A percentile compares a stretch with the other conserved stretches of the same genome.
These are phyloP conservation scores for Ilyonectria mors-panacis DNA, from an alignment of 2,329 filamentous ascomycete species.

Conservation along the genomic window DNA sequence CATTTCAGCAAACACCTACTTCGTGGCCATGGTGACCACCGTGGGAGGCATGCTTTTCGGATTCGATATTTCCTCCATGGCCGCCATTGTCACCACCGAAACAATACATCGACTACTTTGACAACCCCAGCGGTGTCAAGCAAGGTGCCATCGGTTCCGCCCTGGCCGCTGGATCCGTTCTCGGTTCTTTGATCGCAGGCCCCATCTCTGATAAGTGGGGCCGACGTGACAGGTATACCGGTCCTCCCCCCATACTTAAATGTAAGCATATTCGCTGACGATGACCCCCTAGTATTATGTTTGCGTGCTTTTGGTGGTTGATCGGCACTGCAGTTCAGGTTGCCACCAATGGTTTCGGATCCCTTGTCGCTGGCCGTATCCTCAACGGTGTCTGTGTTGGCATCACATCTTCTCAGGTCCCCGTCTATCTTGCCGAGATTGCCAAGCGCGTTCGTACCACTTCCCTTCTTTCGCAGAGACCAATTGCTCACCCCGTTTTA, in stretches of 20 bases:
- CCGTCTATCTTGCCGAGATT: conserved; percentile 31
- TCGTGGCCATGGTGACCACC: conserved; percentile 27
- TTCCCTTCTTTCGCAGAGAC: too few species aligned
- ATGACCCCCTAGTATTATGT: conserved; percentile 11
- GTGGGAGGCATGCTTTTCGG: conserved; percentile 32
- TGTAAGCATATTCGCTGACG: not conserved
- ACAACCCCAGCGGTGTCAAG: conserved; percentile 25
- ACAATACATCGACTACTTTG: conserved; percentile 34
- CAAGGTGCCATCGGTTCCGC: conserved; percentile 32
- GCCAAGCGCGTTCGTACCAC: conserved; percentile 23
- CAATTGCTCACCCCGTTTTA: not conserved
- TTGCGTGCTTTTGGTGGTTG: conserved; percentile 24
- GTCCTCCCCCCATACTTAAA: not conserved
- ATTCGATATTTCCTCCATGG: conserved; percentile 30
- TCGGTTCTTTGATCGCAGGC: conserved; percentile 30
- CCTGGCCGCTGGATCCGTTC: conserved; percentile 30
- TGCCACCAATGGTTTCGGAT: conserved; percentile 21
- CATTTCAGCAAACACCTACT: conserved; percentile 19
- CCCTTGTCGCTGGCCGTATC: conserved; percentile 25
- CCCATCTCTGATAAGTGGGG: conserved; percentile 31
- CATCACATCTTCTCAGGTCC: conserved; percentile 30
- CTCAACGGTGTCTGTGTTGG: conserved; percentile 27
- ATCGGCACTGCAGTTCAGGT: conserved; percentile 15
- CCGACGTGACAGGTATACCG: conserved; percentile 24
- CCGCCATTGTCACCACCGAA: conserved; percentile 30